Evolutionary conservation across 1,284 basidiomycete species (phyloP), one percentile per base, ranked within the genome.

Genomic region (Ustilago nuda): DNA sequence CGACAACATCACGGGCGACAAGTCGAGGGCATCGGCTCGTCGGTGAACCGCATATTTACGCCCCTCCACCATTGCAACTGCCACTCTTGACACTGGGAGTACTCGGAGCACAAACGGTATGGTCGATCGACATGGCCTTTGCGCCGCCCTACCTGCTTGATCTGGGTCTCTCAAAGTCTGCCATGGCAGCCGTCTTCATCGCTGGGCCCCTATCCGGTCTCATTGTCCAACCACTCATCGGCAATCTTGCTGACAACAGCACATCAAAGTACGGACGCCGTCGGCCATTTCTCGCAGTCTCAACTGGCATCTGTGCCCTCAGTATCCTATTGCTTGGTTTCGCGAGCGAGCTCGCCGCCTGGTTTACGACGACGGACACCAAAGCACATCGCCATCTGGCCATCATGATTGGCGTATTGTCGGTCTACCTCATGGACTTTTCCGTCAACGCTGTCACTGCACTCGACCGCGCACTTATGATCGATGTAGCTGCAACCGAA

Each of bases 391-490:
- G 33, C 2, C 35, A 50, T 58, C 85, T 93, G 32, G 92, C 92
- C 1, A 90, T 95, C 56, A 90, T 88, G 75, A 88, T 97, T 11
- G 96, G 95, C 15, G 90, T 98, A 4, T 79, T 94, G 17, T 89
- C 94, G 2, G 93, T 99, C 57, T 97, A 93, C 82, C 88, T 92
- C 41, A 92, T 98, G 61, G 96, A 99, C 87, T 97, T 98, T 82
- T 91, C 91, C 32, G 92, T 98, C 73, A 98, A 98, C 83, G 94
- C 92, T 11, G 92, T 94, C 1, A 91, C 92, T 86, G 93, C 94
- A 0, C 90, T 93, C 33, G 93, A 94, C 82, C 92, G 94, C 46
- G 92, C 93, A 0, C 88, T 94, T 6, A 87, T 94, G 17, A 91
- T 95, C 0, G 89, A 90, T 79, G 87, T 89, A 3, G 81, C 90